Base-by-base conservation (phyloP, 2,329 filamentous ascomycete species). In the Sporothrix phasma region DNA sequence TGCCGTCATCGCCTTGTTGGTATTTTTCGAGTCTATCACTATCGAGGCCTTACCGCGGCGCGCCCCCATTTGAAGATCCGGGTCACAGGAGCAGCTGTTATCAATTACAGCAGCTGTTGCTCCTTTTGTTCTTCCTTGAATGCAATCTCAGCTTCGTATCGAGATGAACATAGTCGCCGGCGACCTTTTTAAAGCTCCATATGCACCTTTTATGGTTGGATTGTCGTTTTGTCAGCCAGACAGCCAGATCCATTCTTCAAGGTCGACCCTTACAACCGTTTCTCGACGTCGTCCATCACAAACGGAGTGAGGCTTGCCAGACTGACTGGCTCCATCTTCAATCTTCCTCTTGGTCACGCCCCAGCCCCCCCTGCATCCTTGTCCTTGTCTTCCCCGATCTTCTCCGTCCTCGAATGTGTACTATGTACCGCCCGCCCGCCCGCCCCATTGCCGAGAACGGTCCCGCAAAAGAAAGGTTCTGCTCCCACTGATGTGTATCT, bases 401-500 rank as follows among this genome's bases (percentile, higher is more conserved):
- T 58, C 37, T 43, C 37, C 37, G 19, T 41, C 37, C 31, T 24
- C 43, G 11, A 17, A 19, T n/a, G 34, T 22, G 37, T 15, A 17
- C 37, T 29, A 26, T 43, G 37, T 58, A 43, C 6, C n/a, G 17
- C 54, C n/a, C 54, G 37, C 54, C 19, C 39, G 22, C 37, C 19
- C 39, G 34, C 37, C 54, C 54, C 54, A 58, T 58, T 29, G 54
- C 37, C 54, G 54, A 26, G 22, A 19, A 58, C 26, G 54, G 34
- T 34, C 37, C 37, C 34, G 22, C 54, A 43, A 43, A 58, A 29
- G 15, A 13, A 11, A 37, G 11, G 34, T 37, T 58, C n/a, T 39
- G 51, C 39, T 58, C 22, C 39, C 56, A 59, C 56, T 59, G 56
- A 59, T 59, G 56, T 45, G 56, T 24, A 17, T 29, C 8, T 45